These are phyloP conservation scores for Fusarium scirpi DNA, from an alignment of 2,329 filamentous ascomycete genomes.

Conservation along the genomic window DNA sequence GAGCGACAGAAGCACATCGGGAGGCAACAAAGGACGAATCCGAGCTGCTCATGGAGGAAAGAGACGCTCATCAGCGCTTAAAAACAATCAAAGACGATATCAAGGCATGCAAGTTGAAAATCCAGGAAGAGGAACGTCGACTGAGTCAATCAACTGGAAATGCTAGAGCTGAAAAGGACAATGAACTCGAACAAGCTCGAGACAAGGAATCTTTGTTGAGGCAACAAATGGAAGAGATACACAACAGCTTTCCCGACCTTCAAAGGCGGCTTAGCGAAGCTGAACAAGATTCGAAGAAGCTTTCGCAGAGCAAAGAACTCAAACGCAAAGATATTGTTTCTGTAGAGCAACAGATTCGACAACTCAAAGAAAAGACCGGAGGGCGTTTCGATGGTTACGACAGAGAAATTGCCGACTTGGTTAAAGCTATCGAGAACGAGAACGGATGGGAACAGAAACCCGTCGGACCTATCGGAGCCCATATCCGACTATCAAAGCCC, in stretches of 20 bases:
- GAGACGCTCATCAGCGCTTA: constrained; percentile 71
- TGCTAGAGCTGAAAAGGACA: constrained; percentile 71
- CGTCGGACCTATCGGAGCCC: constrained; percentile 84
- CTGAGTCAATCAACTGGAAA: constrained; percentile 78
- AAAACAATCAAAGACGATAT: constrained; percentile 64
- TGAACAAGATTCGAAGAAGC: constrained; percentile 48
- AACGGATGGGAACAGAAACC: constrained; percentile 76
- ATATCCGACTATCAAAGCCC: constrained; percentile 81
- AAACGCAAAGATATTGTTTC: constrained; percentile 68
- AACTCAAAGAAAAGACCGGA: constrained; percentile 68
- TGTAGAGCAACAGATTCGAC: constrained; percentile 58
- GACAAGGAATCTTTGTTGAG: constrained; percentile 46
- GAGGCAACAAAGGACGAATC: constrained; percentile 65
- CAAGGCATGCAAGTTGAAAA: constrained; percentile 59
- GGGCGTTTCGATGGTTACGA: constrained; percentile 75
- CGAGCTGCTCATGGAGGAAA: constrained; percentile 71
- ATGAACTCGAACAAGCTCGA: constrained; percentile 57
- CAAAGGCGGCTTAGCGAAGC: constrained; percentile 51
- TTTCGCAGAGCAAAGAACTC: constrained; percentile 49
- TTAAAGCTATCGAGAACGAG: constrained; percentile 78
- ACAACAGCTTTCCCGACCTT: constrained; percentile 51
- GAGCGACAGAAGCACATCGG: constrained; percentile 65
- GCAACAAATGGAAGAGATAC: constrained; percentile 46
- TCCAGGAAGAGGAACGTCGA: constrained; percentile 68
- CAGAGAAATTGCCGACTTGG: constrained; percentile 69